These are phyloP conservation scores for Umbelopsis isabellina DNA, from an alignment of 192 early-diverging fungal species.

Conservation along the genomic window DNA sequence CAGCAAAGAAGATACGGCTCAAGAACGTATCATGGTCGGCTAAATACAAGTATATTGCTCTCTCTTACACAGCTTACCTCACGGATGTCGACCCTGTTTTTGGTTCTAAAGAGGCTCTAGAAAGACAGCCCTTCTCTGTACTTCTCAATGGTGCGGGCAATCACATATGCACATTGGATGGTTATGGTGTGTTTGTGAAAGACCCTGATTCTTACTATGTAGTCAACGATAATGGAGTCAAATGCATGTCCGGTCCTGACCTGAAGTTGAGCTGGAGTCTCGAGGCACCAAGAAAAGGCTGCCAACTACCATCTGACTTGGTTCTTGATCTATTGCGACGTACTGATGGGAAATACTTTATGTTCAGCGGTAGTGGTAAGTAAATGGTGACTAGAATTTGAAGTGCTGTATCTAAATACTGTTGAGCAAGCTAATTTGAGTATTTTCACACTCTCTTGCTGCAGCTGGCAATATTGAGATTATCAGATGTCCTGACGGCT, in stretches of 20 bases:
- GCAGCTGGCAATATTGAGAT: constrained; percentile 14
- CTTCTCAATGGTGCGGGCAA: not conserved
- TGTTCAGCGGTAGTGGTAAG: constrained; percentile 5
- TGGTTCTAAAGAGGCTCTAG: constrained; percentile 1
- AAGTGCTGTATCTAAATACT: no score
- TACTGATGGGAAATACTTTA: constrained; percentile 5
- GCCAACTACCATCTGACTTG: constrained; percentile 14
- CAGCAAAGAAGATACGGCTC: not conserved
- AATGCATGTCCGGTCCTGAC: constrained; percentile 4
- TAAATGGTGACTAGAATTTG: not conserved
- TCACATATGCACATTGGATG: constrained; percentile 1
- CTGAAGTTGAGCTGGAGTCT: constrained; percentile 3
- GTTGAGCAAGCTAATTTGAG: no score
- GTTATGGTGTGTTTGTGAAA: constrained; percentile 4
- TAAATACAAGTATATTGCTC: not conserved
- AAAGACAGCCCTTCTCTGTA: not conserved
- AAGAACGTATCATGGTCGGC: constrained; percentile 2
- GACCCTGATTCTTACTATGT: constrained; percentile 1
- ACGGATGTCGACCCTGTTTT: constrained; percentile 1
- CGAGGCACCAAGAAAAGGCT: constrained; percentile 6
- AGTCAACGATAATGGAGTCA: constrained; percentile 5
- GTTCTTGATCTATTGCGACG: constrained; percentile 6
- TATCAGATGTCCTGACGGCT: constrained; percentile 6
- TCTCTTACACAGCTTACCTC: constrained; percentile 11
- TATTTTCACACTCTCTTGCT: not conserved